These are phyloP conservation scores for Gynochthodes officinalis DNA, from an alignment of 257 asterid genomes.

Conservation along the genomic window DNA sequence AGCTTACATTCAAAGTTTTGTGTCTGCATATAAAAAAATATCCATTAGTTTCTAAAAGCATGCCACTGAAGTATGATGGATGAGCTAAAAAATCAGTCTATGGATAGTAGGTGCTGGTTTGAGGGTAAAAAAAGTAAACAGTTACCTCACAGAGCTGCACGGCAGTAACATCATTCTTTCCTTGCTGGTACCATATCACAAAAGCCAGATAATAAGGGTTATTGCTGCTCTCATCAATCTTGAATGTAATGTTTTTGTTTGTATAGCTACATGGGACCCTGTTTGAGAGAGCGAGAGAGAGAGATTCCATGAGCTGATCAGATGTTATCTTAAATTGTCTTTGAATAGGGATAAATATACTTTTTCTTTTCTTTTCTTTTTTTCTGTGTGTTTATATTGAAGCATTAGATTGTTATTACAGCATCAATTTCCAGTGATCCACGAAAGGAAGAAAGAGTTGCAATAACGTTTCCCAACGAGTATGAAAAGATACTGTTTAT, in stretches of 20 bases:
- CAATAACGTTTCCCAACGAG: not conserved
- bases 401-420: too few species aligned
- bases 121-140: not conserved
- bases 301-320: not conserved
- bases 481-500: too few species aligned
- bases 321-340: not conserved
- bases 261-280: conserved; percentile 88
- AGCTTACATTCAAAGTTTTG: conserved; percentile 57
- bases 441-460: not conserved
- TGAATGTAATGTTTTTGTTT: conserved; percentile 55
- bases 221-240: conserved; percentile 67
- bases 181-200: conserved; percentile 77
- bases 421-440: not conserved
- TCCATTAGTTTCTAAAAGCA: not conserved
- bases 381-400: not conserved
- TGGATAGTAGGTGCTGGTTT: not conserved
- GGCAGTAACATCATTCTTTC: conserved; percentile 65
- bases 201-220: conserved; percentile 76
- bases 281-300: conserved; percentile 17
- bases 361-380: not conserved
- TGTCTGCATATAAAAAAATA: conserved; percentile 42
- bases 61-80: not conserved
- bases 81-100: not conserved
- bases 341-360: not conserved
- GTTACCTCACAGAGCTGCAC: conserved; percentile 83